phyloP scores from a whole-genome alignment of 1,284 basidiomycete genomes.

The Malassezia furfur region DNA sequence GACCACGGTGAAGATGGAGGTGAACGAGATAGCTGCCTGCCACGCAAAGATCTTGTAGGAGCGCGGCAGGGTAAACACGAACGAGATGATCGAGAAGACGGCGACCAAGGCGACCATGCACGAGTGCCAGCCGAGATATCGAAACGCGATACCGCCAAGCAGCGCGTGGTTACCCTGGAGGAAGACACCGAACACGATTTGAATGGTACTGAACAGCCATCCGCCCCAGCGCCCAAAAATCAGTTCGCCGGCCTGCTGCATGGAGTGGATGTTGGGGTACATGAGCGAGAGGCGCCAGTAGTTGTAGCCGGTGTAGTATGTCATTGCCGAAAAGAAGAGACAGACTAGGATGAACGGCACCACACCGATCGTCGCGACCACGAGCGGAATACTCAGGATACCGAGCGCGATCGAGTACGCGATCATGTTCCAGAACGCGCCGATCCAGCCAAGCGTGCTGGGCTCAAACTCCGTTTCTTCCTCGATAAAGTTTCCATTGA shows the following conservation, averaged over 20 bases:
- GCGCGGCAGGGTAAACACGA: constrained; percentile 34
- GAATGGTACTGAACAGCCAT: constrained; percentile 20
- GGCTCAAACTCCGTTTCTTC: background rate
- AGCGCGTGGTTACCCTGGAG: constrained; percentile 35
- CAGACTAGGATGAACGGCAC: constrained; percentile 32
- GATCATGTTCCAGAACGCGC: constrained; percentile 33
- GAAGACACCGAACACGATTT: constrained; percentile 31
- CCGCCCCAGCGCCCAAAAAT: constrained; percentile 30
- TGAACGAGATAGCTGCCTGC: constrained; percentile 30
- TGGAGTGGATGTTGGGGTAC: constrained; percentile 34
- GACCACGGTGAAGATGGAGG: constrained; percentile 32
- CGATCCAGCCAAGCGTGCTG: constrained; percentile 29
- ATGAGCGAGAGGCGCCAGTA: constrained; percentile 33
- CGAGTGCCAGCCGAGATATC: constrained; percentile 29
- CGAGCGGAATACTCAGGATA: constrained; percentile 29
- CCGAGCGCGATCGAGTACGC: constrained; percentile 38
- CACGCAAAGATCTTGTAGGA: constrained; percentile 35
- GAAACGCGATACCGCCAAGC: constrained; percentile 33
- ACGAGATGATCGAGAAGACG: constrained; percentile 34
- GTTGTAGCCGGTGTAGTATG: constrained; percentile 28
- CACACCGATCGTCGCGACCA: constrained; percentile 32
- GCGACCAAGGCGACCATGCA: constrained; percentile 29
- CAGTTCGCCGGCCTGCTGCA: constrained; percentile 35
- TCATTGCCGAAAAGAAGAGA: constrained; percentile 27
- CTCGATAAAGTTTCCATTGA: constrained; percentile 10